Evolutionary conservation across 495 filamentous ascomycete genomes (phyloP).

Genomic region (Trichoderma virens): DNA sequence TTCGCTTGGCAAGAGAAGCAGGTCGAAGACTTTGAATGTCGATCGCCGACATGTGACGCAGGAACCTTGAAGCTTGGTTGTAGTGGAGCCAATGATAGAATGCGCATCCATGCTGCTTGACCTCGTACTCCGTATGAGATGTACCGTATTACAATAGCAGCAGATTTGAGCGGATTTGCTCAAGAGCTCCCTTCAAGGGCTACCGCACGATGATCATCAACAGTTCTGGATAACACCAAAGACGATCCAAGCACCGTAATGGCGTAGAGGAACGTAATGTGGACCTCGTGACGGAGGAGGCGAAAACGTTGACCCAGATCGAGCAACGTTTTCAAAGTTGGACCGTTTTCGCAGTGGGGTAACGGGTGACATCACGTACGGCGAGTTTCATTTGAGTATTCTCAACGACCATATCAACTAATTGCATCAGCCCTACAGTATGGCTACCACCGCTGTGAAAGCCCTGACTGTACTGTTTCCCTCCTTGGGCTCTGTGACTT

Average conservation of each 20-base stretch:
- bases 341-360: not conserved
- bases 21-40: not conserved
- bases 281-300: constrained; percentile 3
- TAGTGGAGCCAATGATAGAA: not conserved
- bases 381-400: not conserved
- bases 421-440: not conserved
- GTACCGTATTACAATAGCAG: not conserved
- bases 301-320: not conserved
- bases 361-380: not conserved
- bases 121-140: not conserved
- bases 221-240: too few relatives aligned
- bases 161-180: too few relatives aligned
- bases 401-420: not conserved
- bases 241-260: not conserved
- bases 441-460: not conserved
- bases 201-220: too few relatives aligned
- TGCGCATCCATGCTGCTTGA: not conserved
- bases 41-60: not conserved
- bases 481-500: not conserved
- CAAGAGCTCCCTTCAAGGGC: too few relatives aligned
- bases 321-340: not conserved
- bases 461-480: not conserved
- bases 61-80: not conserved
- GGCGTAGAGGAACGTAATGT: not conserved
- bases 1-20: constrained; percentile 1